These are phyloP conservation scores for Piper longum DNA, from an alignment of 164 flowering plant species.

Conservation along the genomic window DNA sequence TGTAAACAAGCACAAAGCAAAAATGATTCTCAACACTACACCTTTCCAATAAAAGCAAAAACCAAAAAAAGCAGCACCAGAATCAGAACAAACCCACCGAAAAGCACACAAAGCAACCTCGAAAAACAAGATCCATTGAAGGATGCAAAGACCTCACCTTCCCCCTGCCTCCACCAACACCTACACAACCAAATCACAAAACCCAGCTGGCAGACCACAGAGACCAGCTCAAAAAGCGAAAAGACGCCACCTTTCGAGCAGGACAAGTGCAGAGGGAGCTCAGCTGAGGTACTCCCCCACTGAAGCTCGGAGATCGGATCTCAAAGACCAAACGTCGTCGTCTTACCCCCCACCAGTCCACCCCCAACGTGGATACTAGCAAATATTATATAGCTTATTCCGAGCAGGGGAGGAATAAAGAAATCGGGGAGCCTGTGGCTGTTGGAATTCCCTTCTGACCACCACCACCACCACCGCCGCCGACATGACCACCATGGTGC, in stretches of 20 bases:
- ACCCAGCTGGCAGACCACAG: background rate
- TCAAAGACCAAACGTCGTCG: background rate
- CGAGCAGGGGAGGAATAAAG: too few relatives aligned
- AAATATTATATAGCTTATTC: too few relatives aligned
- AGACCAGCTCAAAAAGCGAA: background rate
- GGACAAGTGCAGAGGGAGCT: background rate
- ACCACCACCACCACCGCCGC: too few relatives aligned
- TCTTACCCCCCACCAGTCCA: background rate
- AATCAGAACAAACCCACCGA: too few relatives aligned
- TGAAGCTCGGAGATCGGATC: constrained; percentile 4
- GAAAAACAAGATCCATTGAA: background rate
- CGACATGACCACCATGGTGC: too few relatives aligned
- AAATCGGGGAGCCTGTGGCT: too few relatives aligned
- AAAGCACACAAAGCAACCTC: background rate
- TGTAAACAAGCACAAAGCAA: too few relatives aligned
- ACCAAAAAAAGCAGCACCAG: background rate
- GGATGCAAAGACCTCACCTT: background rate
- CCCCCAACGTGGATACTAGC: too few relatives aligned
- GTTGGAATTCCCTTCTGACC: too few relatives aligned
- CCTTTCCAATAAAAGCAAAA: background rate
- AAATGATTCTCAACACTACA: background rate
- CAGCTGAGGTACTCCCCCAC: background rate
- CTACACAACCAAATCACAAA: background rate
- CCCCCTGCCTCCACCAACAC: background rate
- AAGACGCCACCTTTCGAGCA: too few relatives aligned